phyloP scores from a whole-genome alignment of 371 early-diverging fungal species.

The Mortierella polycephala region DNA sequence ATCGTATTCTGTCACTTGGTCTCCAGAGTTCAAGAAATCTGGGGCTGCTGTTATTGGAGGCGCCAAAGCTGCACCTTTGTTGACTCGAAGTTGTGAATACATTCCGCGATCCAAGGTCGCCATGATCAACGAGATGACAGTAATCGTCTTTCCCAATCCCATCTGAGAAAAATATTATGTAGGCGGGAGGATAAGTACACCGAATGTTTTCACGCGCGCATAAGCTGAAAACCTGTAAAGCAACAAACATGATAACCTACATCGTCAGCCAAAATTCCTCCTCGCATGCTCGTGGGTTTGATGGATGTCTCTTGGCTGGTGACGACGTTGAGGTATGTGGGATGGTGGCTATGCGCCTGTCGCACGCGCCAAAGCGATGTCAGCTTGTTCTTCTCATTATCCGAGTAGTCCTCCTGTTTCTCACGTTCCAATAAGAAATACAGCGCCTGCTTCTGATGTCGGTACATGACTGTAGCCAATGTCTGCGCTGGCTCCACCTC shows the following conservation, averaged over 20 bases:
- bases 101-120: slow-evolving; percentile 41
- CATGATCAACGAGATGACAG: slow-evolving; percentile 65
- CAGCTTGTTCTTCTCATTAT: slow-evolving; percentile 52
- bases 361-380: slow-evolving; percentile 49
- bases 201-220: neutral
- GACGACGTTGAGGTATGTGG: slow-evolving; percentile 58
- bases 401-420: slow-evolving; percentile 54
- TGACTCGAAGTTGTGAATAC: slow-evolving; percentile 19
- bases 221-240: neutral
- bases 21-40: slow-evolving; percentile 37
- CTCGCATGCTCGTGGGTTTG: slow-evolving; percentile 55
- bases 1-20: slow-evolving; percentile 50
- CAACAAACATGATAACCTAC: slow-evolving; percentile 14
- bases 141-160: slow-evolving; percentile 76
- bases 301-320: slow-evolving; percentile 55
- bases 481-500: slow-evolving; percentile 59
- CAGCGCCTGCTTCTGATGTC: slow-evolving; percentile 73
- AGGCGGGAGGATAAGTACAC: neutral
- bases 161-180: slow-evolving; percentile 42
- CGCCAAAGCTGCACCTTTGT: slow-evolving; percentile 5
- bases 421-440: slow-evolving; percentile 69
- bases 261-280: slow-evolving; percentile 50
- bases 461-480: slow-evolving; percentile 62
- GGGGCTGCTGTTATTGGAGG: slow-evolving; percentile 36
- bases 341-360: slow-evolving; percentile 34